Evolutionary conservation across 2,329 filamentous ascomycete species (phyloP).

Genomic region (Xylariales sp.): DNA sequence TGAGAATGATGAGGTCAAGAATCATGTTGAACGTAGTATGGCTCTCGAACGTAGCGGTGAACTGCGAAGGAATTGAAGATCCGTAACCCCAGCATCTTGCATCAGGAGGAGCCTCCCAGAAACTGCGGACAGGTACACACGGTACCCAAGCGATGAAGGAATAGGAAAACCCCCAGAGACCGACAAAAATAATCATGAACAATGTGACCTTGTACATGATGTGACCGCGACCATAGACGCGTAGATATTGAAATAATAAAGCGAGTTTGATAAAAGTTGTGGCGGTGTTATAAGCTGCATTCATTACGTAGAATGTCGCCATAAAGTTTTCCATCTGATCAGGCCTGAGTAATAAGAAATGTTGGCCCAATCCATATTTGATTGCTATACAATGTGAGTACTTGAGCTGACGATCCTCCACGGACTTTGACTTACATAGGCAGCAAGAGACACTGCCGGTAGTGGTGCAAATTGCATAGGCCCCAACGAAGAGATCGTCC

Average conservation of each 20-base stretch:
- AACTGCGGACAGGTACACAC: constrained; percentile 19
- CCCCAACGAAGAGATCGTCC: constrained; percentile 21
- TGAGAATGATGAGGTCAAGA: constrained; percentile 20
- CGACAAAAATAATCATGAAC: constrained; percentile 21
- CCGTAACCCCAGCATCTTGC: constrained; percentile 26
- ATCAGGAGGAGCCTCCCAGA: constrained; percentile 13
- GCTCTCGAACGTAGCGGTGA: constrained; percentile 26
- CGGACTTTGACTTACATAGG: constrained; percentile 7
- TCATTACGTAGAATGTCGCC: constrained; percentile 18
- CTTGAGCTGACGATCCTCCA: too few relatives aligned
- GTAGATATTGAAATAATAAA: constrained; percentile 21
- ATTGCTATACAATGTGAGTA: too few relatives aligned
- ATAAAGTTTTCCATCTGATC: constrained; percentile 6
- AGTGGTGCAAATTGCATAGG: constrained; percentile 18
- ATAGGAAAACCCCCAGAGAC: constrained; percentile 25
- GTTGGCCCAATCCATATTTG: constrained; percentile 18
- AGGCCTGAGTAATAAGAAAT: constrained; percentile 14
- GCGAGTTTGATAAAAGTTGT: constrained; percentile 21
- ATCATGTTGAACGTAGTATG: constrained; percentile 29
- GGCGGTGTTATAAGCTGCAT: constrained; percentile 17
- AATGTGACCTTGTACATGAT: constrained; percentile 16
- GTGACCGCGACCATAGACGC: constrained; percentile 16
- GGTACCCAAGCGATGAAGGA: constrained; percentile 26
- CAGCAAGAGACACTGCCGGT: constrained; percentile 16
- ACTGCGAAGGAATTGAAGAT: constrained; percentile 17